A percentile compares a stretch with the other conserved stretches of the same genome.
Conservation (phyloP, 208 protist species). For the Leishmania lainsoni region DNA sequence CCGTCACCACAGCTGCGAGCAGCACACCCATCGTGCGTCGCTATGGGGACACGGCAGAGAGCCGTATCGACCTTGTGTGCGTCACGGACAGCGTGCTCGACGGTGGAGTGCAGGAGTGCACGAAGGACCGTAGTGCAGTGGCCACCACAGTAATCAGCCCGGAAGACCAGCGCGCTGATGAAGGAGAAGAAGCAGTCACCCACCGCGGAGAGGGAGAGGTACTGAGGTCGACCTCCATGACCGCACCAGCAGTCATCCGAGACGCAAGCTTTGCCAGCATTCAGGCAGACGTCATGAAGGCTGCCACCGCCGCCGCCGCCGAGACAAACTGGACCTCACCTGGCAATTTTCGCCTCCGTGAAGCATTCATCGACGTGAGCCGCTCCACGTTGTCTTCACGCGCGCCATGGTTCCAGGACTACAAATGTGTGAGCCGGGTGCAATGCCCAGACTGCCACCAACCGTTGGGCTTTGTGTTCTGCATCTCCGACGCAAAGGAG, state of each 20-base stretch:
- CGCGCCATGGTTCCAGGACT: conserved; percentile 69
- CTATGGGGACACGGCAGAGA: conserved; percentile 48
- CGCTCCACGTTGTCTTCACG: conserved; percentile 64
- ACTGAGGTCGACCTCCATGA: neutral
- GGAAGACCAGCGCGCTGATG: neutral
- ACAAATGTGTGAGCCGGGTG: conserved; percentile 46
- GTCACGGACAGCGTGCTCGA: conserved; percentile 42
- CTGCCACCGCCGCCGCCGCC: conserved; percentile 25
- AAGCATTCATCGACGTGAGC: conserved; percentile 65
- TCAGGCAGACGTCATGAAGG: conserved; percentile 39
- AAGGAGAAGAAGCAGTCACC: neutral
- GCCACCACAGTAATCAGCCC: conserved; percentile 22
- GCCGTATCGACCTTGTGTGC: conserved; percentile 71
- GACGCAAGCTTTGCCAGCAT: conserved; percentile 26
- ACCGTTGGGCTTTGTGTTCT: conserved; percentile 71
- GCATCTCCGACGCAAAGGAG: conserved; percentile 5
- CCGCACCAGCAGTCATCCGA: conserved; percentile 19
- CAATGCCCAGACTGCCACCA: conserved; percentile 86
- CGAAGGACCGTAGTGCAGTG: conserved; percentile 48
- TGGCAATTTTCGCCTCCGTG: conserved; percentile 76
- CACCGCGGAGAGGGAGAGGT: neutral
- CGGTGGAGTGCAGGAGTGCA: conserved; percentile 45
- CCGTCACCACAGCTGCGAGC: neutral
- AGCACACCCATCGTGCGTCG: conserved; percentile 34
- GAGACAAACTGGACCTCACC: conserved; percentile 50